Evolutionary conservation across 495 filamentous ascomycete genomes (phyloP).

Genomic region (Penicillium crystallinum): DNA sequence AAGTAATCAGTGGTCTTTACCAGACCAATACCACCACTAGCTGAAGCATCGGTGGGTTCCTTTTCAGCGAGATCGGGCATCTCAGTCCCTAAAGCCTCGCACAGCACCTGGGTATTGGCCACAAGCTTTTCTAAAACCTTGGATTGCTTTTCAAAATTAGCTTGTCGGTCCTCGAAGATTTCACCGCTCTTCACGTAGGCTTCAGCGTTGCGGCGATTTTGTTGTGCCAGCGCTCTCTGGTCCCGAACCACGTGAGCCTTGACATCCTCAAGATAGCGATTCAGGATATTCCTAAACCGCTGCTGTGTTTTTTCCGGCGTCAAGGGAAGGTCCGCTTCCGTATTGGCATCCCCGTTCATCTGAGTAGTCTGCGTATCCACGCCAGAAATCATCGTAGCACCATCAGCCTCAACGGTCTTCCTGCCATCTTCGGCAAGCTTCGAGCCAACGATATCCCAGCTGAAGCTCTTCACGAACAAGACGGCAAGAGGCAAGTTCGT

Average conservation of each 20-base stretch:
- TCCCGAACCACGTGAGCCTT: conserved; percentile 83
- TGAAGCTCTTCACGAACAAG: conserved; percentile 91
- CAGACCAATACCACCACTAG: conserved; percentile 79
- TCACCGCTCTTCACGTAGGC: conserved; percentile 98
- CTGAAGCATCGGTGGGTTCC: conserved; percentile 56
- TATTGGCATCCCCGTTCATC: conserved; percentile 34
- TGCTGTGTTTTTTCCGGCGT: conserved; percentile 70
- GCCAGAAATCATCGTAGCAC: conserved; percentile 49
- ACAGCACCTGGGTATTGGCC: conserved; percentile 83
- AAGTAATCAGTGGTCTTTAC: conserved; percentile 92
- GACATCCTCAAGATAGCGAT: conserved; percentile 88
- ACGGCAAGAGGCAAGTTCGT: conserved; percentile 85
- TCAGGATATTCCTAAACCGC: conserved; percentile 82
- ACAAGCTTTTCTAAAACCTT: conserved; percentile 90
- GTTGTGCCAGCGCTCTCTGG: conserved; percentile 74
- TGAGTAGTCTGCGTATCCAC: conserved; percentile 45
- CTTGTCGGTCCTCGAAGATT: conserved; percentile 95
- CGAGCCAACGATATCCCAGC: conserved; percentile 89
- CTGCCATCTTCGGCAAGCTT: conserved; percentile 66
- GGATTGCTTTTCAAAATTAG: conserved; percentile 87
- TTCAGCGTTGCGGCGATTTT: conserved; percentile 91
- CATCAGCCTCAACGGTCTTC: conserved; percentile 82
- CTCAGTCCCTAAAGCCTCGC: conserved; percentile 81
- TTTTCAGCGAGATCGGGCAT: conserved; percentile 91
- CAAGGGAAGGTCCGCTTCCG: conserved; percentile 60